Conservation (phyloP, 2,329 filamentous ascomycete species). For the Cladosporium sp. region DNA sequence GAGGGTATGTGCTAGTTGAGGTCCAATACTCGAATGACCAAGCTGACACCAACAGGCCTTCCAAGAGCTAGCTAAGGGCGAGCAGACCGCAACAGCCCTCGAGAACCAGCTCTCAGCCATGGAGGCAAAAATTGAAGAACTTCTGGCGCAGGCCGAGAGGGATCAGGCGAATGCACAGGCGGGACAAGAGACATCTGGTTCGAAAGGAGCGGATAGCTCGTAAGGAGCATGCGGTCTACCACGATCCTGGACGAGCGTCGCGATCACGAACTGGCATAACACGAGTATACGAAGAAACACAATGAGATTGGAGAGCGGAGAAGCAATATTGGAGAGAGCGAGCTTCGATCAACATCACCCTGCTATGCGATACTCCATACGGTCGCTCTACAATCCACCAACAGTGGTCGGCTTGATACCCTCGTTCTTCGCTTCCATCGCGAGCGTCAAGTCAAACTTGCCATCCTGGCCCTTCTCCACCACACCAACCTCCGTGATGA, state of each 20-base stretch:
- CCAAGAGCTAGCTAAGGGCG: constrained; percentile 51
- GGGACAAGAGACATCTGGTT: not conserved
- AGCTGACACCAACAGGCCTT: constrained; percentile 38
- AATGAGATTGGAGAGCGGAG: not conserved
- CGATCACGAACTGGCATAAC: not conserved
- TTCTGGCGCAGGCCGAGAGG: constrained; percentile 47
- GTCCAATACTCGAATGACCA: not conserved
- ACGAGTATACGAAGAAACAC: not conserved
- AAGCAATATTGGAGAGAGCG: not conserved
- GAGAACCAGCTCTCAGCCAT: constrained; percentile 52
- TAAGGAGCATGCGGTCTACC: not conserved
- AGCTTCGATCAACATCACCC: not conserved
- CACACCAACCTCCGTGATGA: constrained; percentile 88
- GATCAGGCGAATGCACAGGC: constrained; percentile 19
- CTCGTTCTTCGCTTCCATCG: constrained; percentile 31
- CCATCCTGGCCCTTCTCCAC: constrained; percentile 72
- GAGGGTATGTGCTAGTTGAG: not conserved
- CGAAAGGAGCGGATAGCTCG: not conserved
- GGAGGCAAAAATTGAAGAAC: constrained; percentile 52
- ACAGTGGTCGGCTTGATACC: constrained; percentile 31
- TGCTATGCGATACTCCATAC: not conserved
- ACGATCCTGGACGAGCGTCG: not conserved
- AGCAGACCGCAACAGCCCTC: constrained; percentile 51
- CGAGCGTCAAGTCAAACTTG: constrained; percentile 52
- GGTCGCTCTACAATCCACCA: constrained; percentile 23